Conservation (phyloP, 495 filamentous ascomycete species). For the Xylaria venustula region DNA sequence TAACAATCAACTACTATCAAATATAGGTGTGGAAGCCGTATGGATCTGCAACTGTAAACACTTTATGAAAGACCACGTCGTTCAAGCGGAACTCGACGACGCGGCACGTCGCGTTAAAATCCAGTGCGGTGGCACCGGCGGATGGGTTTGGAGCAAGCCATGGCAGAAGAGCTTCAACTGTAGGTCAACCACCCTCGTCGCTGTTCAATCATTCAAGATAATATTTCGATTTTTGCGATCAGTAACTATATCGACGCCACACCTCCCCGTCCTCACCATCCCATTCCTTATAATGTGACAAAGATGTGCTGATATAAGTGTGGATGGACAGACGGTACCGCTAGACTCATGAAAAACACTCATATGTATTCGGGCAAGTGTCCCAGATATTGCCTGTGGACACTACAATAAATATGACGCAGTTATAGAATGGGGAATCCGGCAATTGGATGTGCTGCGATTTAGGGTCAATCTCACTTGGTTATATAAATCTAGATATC, state of each 20-base stretch:
- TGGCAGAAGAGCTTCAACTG: constrained; percentile 8
- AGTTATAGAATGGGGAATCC: no score
- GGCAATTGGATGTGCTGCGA: no score
- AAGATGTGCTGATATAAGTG: not conserved
- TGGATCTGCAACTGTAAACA: constrained; percentile 15
- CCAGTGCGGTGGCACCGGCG: not conserved
- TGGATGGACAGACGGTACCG: not conserved
- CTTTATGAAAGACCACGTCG: not conserved
- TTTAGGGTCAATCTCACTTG: no score
- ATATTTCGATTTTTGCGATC: no score
- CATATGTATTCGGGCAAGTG: no score
- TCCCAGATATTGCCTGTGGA: not conserved
- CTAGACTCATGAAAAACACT: no score
- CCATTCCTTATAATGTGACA: not conserved
- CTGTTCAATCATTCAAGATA: not conserved
- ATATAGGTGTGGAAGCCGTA: not conserved
- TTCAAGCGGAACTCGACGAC: not conserved
- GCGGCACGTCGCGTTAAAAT: not conserved
- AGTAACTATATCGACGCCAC: no score
- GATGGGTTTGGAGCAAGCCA: constrained; percentile 9
- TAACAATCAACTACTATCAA: no score
- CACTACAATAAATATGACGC: no score
- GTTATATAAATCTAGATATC: no score
- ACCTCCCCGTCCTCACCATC: not conserved
- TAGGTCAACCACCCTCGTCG: not conserved